Evolutionary conservation across 768 basidiomycete species (phyloP).

Genomic region (Mycena galericulata): DNA sequence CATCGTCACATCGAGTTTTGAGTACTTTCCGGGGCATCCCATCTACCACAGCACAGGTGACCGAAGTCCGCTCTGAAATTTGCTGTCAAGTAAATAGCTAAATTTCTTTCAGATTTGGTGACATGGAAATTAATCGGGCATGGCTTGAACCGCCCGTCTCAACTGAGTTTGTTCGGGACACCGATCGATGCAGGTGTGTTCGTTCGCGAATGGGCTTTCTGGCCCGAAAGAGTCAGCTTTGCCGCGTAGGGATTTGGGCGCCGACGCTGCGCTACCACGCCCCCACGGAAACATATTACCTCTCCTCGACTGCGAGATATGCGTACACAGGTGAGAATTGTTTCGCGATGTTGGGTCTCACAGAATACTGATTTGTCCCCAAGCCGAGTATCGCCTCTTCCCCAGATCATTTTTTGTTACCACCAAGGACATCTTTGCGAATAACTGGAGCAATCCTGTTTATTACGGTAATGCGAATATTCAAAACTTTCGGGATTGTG

Average conservation of each 20-base stretch:
- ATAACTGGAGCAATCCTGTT: constrained; percentile 55
- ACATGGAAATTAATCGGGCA: constrained; percentile 54
- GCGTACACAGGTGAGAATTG: constrained; percentile 50
- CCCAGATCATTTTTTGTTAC: constrained; percentile 55
- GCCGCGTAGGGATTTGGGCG: constrained; percentile 48
- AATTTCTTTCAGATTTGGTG: constrained; percentile 39
- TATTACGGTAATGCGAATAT: constrained; percentile 49
- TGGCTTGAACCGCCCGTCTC: constrained; percentile 50
- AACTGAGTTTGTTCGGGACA: constrained; percentile 50
- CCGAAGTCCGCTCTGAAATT: no score
- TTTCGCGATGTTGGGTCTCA: neutral
- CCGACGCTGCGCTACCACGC: constrained; percentile 51
- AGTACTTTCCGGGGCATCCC: constrained; percentile 55
- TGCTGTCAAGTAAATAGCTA: neutral
- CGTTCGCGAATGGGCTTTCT: neutral
- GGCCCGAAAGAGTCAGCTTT: neutral
- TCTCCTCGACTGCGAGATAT: constrained; percentile 52
- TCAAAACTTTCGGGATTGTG: neutral
- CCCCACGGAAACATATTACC: constrained; percentile 46
- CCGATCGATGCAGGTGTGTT: constrained; percentile 51
- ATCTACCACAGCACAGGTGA: constrained; percentile 53
- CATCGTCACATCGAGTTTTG: constrained; percentile 53
- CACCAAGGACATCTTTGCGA: constrained; percentile 52
- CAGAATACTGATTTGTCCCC: constrained; percentile 1
- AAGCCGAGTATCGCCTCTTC: constrained; percentile 52